A percentile compares a stretch with the other conserved stretches of the same genome.
phyloP scores from a whole-genome alignment of 306 rosid species.

The Vicia villosa region DNA sequence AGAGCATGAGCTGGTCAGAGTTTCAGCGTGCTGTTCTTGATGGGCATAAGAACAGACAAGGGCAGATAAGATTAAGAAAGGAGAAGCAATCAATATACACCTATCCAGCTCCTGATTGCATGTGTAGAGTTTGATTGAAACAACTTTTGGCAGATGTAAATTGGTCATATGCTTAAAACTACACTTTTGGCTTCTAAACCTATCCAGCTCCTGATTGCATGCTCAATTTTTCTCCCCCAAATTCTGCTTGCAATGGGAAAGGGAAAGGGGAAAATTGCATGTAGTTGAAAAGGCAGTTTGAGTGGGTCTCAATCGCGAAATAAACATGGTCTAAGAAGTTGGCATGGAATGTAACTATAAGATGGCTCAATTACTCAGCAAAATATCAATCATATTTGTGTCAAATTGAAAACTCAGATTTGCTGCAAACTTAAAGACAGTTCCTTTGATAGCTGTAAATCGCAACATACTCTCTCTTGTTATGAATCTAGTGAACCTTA shows the following conservation, averaged over 20 bases:
- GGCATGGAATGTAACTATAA: not conserved
- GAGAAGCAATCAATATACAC: conserved; percentile 91
- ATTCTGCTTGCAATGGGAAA: no score
- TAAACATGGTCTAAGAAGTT: conserved; percentile 1
- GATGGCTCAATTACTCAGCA: not conserved
- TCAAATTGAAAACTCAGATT: not conserved
- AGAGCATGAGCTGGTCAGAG: conserved; percentile 73
- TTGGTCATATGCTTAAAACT: conserved; percentile 7
- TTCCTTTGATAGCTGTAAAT: not conserved
- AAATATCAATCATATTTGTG: not conserved
- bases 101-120: conserved; percentile 96
- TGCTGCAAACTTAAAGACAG: not conserved
- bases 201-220: no score
- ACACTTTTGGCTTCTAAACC: conserved; percentile 8
- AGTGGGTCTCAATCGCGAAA: not conserved
- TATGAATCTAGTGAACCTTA: no score
- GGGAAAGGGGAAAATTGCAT: no score
- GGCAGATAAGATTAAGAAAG: conserved; percentile 80
- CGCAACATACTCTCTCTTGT: not conserved
- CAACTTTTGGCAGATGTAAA: conserved; percentile 25
- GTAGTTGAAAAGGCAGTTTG: no score
- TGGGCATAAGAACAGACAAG: conserved; percentile 87
- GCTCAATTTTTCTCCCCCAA: no score
- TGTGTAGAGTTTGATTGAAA: conserved; percentile 62
- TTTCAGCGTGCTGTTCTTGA: conserved; percentile 64